These are phyloP conservation scores for Claviceps sp. DNA, from an alignment of 2,329 filamentous ascomycete species.

Conservation along the genomic window DNA sequence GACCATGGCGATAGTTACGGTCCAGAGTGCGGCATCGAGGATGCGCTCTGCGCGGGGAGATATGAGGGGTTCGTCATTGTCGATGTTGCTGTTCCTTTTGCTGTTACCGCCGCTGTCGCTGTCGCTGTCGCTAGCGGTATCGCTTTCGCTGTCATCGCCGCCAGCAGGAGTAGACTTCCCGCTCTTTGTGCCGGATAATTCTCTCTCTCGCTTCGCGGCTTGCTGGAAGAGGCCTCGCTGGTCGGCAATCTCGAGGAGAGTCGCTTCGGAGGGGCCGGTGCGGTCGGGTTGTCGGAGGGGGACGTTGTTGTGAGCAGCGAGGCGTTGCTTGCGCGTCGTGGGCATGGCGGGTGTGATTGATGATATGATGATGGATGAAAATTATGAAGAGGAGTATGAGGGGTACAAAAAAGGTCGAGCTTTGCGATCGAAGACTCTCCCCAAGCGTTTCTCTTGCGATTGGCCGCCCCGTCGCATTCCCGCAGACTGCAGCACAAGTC, in stretches of 20 bases:
- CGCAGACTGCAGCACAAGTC: too few species aligned
- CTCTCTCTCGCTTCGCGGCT: conserved; percentile 25
- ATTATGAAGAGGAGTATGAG: too few species aligned
- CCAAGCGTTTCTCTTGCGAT: too few species aligned
- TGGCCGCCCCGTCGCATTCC: too few species aligned
- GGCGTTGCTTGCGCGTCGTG: conserved; percentile 35
- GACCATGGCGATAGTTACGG: conserved; percentile 51
- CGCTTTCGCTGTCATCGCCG: conserved; percentile 6
- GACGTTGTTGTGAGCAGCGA: conserved; percentile 35
- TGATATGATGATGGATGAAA: not conserved
- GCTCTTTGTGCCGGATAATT: conserved; percentile 14
- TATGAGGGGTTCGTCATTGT: conserved; percentile 12
- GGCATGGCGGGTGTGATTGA: conserved; percentile 24
- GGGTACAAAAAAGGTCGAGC: too few species aligned
- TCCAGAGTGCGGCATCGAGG: conserved; percentile 45
- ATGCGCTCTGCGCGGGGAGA: conserved; percentile 35
- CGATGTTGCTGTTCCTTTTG: too few species aligned
- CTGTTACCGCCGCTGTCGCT: too few species aligned
- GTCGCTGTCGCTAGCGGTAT: too few species aligned
- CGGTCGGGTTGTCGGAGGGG: conserved; percentile 58
- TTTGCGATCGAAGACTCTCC: too few species aligned
- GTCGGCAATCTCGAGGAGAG: conserved; percentile 60
- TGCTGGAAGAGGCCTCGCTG: conserved; percentile 45
- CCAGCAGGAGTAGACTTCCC: conserved; percentile 6
- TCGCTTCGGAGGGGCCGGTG: conserved; percentile 46